Conservation (phyloP, 805 yeast genomes). For the Ogataea dorogensis region DNA sequence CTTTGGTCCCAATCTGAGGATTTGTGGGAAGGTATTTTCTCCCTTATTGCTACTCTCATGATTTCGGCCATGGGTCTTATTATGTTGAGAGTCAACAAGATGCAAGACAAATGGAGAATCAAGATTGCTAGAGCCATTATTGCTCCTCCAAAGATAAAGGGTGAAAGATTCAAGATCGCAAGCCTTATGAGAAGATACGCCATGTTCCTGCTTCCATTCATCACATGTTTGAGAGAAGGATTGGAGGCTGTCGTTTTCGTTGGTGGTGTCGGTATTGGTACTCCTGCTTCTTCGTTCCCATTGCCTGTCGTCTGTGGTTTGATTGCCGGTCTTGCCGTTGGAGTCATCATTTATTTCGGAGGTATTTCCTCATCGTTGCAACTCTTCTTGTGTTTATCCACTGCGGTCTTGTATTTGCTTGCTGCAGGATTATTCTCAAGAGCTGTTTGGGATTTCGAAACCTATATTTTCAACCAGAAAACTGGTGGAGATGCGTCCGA, state of each 20-base stretch:
- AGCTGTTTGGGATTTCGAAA: conserved; percentile 88
- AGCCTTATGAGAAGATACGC: conserved; percentile 70
- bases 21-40: conserved; percentile 95
- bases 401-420: conserved; percentile 84
- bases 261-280: conserved; percentile 84
- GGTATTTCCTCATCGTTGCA: conserved; percentile 84
- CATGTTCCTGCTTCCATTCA: conserved; percentile 84
- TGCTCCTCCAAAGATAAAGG: conserved; percentile 48
- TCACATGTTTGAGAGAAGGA: conserved; percentile 95
- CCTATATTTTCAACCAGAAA: conserved; percentile 54
- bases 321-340: conserved; percentile 72
- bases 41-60: conserved; percentile 84
- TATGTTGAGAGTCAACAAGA: conserved; percentile 91
- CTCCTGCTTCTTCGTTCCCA: conserved; percentile 67
- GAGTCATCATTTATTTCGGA: conserved; percentile 71
- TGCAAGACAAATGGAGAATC: conserved; percentile 96
- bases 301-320: conserved; percentile 89
- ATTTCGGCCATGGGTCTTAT: conserved; percentile 95
- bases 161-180: conserved; percentile 53
- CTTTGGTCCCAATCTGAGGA: conserved; percentile 88
- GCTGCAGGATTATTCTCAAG: conserved; percentile 92
- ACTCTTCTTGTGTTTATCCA: conserved; percentile 80
- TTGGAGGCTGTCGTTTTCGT: conserved; percentile 94
- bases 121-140: conserved; percentile 85
- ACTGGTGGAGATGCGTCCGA: conserved; percentile 97